A percentile compares a stretch with the other conserved stretches of the same genome.
These are phyloP conservation scores for Phytophthora sp. DNA, from an alignment of 352 stramenopile species.

Conservation along the genomic window DNA sequence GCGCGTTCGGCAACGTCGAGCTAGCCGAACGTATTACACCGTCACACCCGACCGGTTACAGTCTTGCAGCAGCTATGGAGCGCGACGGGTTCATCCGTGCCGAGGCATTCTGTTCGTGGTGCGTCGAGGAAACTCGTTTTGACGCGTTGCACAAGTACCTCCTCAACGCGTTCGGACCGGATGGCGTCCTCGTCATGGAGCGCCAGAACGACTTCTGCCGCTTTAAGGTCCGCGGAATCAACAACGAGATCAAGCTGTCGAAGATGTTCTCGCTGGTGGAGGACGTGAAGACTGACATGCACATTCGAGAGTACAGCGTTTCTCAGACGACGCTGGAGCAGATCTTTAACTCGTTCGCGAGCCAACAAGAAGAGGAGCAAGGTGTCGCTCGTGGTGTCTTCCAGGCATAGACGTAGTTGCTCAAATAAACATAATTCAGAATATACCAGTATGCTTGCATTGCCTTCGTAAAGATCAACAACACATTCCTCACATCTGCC, in stretches of 20 bases:
- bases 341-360: slow-evolving; percentile 90
- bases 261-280: slow-evolving; percentile 79
- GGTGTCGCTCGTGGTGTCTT: slow-evolving; percentile 24
- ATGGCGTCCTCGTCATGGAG: slow-evolving; percentile 38
- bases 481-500: no score
- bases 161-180: slow-evolving; percentile 24
- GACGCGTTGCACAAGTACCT: slow-evolving; percentile 35
- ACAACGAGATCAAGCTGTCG: slow-evolving; percentile 47
- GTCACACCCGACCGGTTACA: slow-evolving; percentile 64
- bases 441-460: neutral
- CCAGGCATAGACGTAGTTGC: slow-evolving; percentile 13
- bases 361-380: slow-evolving; percentile 55
- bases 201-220: slow-evolving; percentile 59
- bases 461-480: neutral
- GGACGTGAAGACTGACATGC: slow-evolving; percentile 41
- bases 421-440: neutral
- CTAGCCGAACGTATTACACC: slow-evolving; percentile 39
- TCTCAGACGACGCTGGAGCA: slow-evolving; percentile 89
- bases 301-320: slow-evolving; percentile 85
- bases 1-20: slow-evolving; percentile 41
- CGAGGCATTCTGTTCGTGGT: slow-evolving; percentile 60
- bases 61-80: slow-evolving; percentile 47
- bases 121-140: slow-evolving; percentile 56
- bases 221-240: slow-evolving; percentile 63
- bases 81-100: slow-evolving; percentile 44